Evolutionary conservation across 2,329 filamentous ascomycete species (phyloP), one percentile per base, ranked within the genome.

Genomic region (Aspergillus sergii): DNA sequence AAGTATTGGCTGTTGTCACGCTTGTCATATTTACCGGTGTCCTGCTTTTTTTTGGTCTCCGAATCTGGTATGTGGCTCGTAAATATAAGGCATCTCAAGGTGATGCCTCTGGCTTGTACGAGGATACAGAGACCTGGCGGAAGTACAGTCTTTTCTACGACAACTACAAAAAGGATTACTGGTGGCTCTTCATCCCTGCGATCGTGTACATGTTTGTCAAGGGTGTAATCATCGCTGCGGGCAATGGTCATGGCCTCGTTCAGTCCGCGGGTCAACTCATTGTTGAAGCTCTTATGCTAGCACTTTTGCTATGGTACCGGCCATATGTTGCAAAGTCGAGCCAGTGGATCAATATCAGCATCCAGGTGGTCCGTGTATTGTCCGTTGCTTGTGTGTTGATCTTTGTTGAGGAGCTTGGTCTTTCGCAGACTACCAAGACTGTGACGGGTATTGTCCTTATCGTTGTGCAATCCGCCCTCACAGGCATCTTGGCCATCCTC

Each of bases 61-160:
- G 89, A 74, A 97, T 99, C 71, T 94, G 89, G 84, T 83, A 82
- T 68, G 88, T 91, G 16, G 95, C 92, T 8, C 86, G 84, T 66
- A 86, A 88, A 71, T 89, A 92, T 68, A 94, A 92, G 83, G 85
- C 88, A 72, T 73, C 83, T 34, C 89, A 96, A 69, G 94, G 94
- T 62, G 91, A 94, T 73, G 79, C 86, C 0, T 83, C 85, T 19
- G 87, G 83, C 14, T 84, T 99, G 10, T 98, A 93, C 78, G 91
- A 97, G 64, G 86, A 98, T 80, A 96, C 95, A 83, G 87, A 91
- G 63, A 89, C 90, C 46, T 97, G 95, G 94, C 85, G 92, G 76
- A 96, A 95, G 82, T 99, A 99, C 85, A 95, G 92, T 72, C 85
- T 97, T 66, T 98, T 99, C 81, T 99, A 99, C 82, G 95, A 98